phyloP scores from a whole-genome alignment of 352 stramenopile species.

The Phytophthora niederhauseri region DNA sequence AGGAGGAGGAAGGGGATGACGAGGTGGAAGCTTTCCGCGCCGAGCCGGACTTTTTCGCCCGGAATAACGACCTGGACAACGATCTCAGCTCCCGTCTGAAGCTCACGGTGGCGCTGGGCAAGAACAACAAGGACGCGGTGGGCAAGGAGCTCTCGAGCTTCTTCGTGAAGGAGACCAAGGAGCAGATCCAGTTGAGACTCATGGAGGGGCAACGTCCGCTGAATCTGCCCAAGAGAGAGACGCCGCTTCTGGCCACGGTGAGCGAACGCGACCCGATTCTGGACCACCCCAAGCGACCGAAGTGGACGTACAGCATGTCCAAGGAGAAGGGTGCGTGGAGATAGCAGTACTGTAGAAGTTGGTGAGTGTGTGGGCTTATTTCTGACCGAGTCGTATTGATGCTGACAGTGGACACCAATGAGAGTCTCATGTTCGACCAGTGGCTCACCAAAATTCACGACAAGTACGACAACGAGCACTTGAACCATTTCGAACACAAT shows the following conservation, averaged over 20 bases:
- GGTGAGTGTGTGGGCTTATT: neutral
- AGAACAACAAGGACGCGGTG: slow-evolving; percentile 83
- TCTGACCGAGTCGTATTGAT: slow-evolving; percentile 7
- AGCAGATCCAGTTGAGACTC: slow-evolving; percentile 85
- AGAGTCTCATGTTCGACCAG: slow-evolving; percentile 85
- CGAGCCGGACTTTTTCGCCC: slow-evolving; percentile 68
- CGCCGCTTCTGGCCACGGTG: slow-evolving; percentile 62
- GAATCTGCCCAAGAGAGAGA: slow-evolving; percentile 55
- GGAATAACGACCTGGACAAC: slow-evolving; percentile 70
- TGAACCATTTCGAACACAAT: slow-evolving; percentile 91
- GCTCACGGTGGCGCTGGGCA: slow-evolving; percentile 80
- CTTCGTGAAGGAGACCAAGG: slow-evolving; percentile 89
- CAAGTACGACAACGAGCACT: slow-evolving; percentile 81
- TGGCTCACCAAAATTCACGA: slow-evolving; percentile 89
- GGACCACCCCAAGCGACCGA: slow-evolving; percentile 72
- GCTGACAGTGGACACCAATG: slow-evolving; percentile 70
- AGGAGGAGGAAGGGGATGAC: slow-evolving; percentile 31
- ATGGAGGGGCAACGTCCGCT: slow-evolving; percentile 83
- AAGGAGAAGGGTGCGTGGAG: slow-evolving; percentile 72
- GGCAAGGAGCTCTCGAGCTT: slow-evolving; percentile 87
- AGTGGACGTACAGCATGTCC: slow-evolving; percentile 84
- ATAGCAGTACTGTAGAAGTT: neutral
- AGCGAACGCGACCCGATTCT: slow-evolving; percentile 69
- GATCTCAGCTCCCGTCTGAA: slow-evolving; percentile 72
- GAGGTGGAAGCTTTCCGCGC: slow-evolving; percentile 51